Evolutionary conservation across 2,329 filamentous ascomycete species (phyloP), one percentile per base, ranked within the genome.

Genomic region (Colletotrichum lentis): DNA sequence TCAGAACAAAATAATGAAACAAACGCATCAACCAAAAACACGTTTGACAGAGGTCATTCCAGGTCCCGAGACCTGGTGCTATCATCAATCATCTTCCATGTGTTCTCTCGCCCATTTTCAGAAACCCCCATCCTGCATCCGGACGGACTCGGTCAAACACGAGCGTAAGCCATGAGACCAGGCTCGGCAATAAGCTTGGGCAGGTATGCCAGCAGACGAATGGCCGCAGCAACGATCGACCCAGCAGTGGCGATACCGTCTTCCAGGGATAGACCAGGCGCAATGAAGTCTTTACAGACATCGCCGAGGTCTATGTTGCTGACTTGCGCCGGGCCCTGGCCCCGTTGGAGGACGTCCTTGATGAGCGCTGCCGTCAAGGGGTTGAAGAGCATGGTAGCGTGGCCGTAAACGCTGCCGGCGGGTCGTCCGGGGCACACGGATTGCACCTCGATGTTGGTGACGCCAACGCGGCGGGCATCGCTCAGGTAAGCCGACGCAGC

Each of bases 381-480:
- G 24, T 68, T 65, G n/a, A 73, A 84, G 49, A 87, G 75, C 41
- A 83, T 76, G 3, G 80, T 81, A 66, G 85, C 84, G 69, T 87
- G 85, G 0, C 79, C 81, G 72, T 84, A 85, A 54, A 85, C 75
- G 0, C 74, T 73, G 2, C 82, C 83, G 0, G 80, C 83, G 0
- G 77, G 76, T 27, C 76, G 74, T 0, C 73, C 75, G 0, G 74
- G 69, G 71, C 84, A 86, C 3, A 81, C 73, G 5, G 53, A 69
- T 65, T 87, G 83, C 0, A 86, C 74, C 61, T 86, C 80, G 50
- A 80, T 81, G 72, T 86, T 86, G 0, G 81, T 80, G 1, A 84
- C 83, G 14, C 75, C 84, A 3, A 85, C 80, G 5, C 73, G 74
- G 5, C 79, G 78, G 0, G 72, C 75, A 59, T 85, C 80, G n/a